These are phyloP conservation scores for Pichia sp. DNA, from an alignment of 1,139 yeast genomes.

Conservation along the genomic window DNA sequence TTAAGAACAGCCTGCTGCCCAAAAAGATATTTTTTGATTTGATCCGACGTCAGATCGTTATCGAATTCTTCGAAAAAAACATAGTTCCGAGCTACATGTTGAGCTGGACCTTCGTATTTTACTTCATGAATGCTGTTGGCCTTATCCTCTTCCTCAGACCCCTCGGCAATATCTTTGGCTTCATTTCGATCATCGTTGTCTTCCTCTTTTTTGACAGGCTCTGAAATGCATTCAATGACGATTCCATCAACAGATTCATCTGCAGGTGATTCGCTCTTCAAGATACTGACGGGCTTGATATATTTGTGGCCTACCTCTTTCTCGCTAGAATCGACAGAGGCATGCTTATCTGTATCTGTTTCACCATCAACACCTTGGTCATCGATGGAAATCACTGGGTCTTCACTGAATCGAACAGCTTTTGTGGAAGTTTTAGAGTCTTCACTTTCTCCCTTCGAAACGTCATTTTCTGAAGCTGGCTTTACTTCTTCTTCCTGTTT, in stretches of 20 bases:
- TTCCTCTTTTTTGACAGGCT: slow-evolving; percentile 5
- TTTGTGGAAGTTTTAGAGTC: neutral
- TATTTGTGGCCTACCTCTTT: neutral
- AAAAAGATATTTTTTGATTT: slow-evolving; percentile 47
- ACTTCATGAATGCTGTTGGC: slow-evolving; percentile 14
- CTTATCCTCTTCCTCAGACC: slow-evolving; percentile 14
- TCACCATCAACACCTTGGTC: neutral
- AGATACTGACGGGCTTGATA: neutral
- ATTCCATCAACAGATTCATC: neutral
- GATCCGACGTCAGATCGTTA: slow-evolving; percentile 33
- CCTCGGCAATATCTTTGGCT: slow-evolving; percentile 11
- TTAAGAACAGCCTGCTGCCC: slow-evolving; percentile 58
- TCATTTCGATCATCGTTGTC: neutral
- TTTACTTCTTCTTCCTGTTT: neutral
- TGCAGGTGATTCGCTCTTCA: neutral
- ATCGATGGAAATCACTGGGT: neutral
- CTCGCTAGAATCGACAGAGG: neutral
- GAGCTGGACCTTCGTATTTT: slow-evolving; percentile 61
- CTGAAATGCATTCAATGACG: neutral
- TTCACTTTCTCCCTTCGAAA: neutral
- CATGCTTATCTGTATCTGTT: neutral
- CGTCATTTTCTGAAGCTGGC: neutral
- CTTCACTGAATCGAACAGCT: neutral
- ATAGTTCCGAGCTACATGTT: slow-evolving; percentile 49
- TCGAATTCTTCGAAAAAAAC: slow-evolving; percentile 46